phyloP scores from a whole-genome alignment of 2,329 filamentous ascomycete species.

The Penicillium sp. region DNA sequence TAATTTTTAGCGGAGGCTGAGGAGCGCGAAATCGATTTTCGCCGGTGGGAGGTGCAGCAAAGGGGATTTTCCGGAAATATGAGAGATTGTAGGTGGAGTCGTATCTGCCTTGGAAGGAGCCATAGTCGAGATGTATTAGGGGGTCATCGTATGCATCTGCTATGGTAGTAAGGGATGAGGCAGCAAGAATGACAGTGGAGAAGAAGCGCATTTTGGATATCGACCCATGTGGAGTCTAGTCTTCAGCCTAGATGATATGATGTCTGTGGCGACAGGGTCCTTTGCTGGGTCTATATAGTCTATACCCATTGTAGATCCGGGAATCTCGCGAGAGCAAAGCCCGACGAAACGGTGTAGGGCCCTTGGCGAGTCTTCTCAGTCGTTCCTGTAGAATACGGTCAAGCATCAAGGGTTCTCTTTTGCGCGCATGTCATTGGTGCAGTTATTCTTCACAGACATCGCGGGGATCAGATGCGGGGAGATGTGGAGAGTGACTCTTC shows the following conservation, averaged over 20 bases:
- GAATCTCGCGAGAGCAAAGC: constrained; percentile 5
- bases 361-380: neutral
- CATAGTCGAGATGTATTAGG: constrained; percentile 52
- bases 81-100: constrained; percentile 58
- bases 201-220: constrained; percentile 10
- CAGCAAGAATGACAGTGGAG: constrained; percentile 1
- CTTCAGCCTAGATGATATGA: neutral
- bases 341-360: neutral
- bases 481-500: constrained; percentile 11
- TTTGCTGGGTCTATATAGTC: constrained; percentile 19
- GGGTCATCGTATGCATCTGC: constrained; percentile 36
- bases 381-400: constrained; percentile 1
- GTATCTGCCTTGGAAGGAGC: constrained; percentile 58
- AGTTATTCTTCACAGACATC: constrained; percentile 27
- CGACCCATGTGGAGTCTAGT: neutral
- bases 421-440: constrained; percentile 32
- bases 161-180: constrained; percentile 13
- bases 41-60: constrained; percentile 61
- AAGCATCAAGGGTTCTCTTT: neutral
- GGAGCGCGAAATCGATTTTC: constrained; percentile 64
- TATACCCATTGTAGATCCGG: neutral
- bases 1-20: constrained; percentile 57
- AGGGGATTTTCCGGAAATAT: constrained; percentile 65
- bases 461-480: constrained; percentile 25
- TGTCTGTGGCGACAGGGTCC: neutral